Percentiles rank a stretch among this genome's conserved stretches.
Evolutionary conservation across 305 asterid genomes (phyloP).

Genomic region (Fraxinus latifolia): DNA sequence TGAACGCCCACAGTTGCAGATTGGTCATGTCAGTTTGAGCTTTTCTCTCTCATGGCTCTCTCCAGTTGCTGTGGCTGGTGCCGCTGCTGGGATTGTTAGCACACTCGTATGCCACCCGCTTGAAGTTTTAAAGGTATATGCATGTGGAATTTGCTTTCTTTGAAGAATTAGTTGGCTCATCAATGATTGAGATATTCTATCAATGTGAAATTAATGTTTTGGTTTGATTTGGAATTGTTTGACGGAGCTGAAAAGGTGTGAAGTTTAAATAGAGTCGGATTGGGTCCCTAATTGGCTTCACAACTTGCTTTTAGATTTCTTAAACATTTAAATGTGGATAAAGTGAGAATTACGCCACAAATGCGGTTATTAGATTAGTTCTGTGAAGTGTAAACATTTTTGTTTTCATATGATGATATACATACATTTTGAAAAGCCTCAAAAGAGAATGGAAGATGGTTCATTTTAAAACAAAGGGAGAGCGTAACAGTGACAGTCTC

Average conservation of each 20-base stretch:
- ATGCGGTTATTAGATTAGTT: background rate
- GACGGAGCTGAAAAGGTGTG: background rate
- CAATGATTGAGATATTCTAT: background rate
- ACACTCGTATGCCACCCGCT: constrained; percentile 95
- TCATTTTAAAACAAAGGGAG: background rate
- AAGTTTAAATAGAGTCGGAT: background rate
- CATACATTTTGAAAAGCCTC: background rate
- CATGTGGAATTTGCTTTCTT: background rate
- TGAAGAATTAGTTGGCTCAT: background rate
- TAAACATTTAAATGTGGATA: background rate
- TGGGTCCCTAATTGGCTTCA: background rate
- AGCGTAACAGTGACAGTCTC: background rate
- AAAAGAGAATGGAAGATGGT: background rate
- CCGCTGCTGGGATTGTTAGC: constrained; percentile 88
- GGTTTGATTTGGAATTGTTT: background rate
- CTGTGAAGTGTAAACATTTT: background rate
- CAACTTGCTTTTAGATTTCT: background rate
- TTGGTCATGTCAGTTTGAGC: constrained; percentile 45
- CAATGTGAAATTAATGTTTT: background rate
- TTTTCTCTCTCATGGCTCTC: constrained; percentile 76
- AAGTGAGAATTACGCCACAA: background rate
- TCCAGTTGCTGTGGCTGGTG: constrained; percentile 91
- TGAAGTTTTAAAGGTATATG: constrained; percentile 81
- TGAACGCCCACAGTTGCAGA: constrained; percentile 46
- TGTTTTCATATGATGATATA: background rate